Percentiles rank a stretch among this genome's conserved stretches.
Conservation (phyloP, 768 basidiomycete genomes). For the Crassisporium funariophilum region DNA sequence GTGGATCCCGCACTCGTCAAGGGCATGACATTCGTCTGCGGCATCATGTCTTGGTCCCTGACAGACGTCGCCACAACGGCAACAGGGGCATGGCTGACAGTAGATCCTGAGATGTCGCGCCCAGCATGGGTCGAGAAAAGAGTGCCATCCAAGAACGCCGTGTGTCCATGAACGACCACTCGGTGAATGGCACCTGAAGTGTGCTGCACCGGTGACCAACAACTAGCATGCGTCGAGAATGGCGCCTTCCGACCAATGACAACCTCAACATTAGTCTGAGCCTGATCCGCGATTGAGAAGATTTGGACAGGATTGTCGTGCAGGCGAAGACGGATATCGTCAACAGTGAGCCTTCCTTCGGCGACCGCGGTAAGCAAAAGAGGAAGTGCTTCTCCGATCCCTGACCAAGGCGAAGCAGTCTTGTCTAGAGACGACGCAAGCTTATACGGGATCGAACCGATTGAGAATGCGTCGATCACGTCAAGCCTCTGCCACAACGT, state of each 20-base stretch:
- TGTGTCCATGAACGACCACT: slow-evolving; percentile 88
- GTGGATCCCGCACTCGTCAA: slow-evolving; percentile 24
- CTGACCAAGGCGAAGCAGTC: slow-evolving; percentile 67
- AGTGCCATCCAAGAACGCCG: slow-evolving; percentile 85
- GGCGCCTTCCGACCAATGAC: slow-evolving; percentile 75
- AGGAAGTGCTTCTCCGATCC: slow-evolving; percentile 85
- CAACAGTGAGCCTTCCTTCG: slow-evolving; percentile 76
- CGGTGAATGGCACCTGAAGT: slow-evolving; percentile 79
- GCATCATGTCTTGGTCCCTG: slow-evolving; percentile 32
- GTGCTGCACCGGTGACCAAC: slow-evolving; percentile 86
- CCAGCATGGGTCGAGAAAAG: slow-evolving; percentile 62
- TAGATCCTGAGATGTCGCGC: slow-evolving; percentile 70
- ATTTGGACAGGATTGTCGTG: slow-evolving; percentile 93
- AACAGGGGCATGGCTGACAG: slow-evolving; percentile 31
- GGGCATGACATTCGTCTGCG: slow-evolving; percentile 27
- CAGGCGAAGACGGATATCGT: slow-evolving; percentile 79
- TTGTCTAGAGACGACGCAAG: slow-evolving; percentile 66
- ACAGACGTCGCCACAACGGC: slow-evolving; percentile 25
- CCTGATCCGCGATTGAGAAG: slow-evolving; percentile 86
- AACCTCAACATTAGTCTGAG: slow-evolving; percentile 89
- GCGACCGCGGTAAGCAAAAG: slow-evolving; percentile 85
- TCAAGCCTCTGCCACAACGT: slow-evolving; percentile 86
- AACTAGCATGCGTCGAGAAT: slow-evolving; percentile 49
- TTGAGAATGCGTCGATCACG: slow-evolving; percentile 87
- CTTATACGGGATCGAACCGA: slow-evolving; percentile 82